Conservation (phyloP, 2,329 filamentous ascomycete genomes). For the Fusarium globosum region DNA sequence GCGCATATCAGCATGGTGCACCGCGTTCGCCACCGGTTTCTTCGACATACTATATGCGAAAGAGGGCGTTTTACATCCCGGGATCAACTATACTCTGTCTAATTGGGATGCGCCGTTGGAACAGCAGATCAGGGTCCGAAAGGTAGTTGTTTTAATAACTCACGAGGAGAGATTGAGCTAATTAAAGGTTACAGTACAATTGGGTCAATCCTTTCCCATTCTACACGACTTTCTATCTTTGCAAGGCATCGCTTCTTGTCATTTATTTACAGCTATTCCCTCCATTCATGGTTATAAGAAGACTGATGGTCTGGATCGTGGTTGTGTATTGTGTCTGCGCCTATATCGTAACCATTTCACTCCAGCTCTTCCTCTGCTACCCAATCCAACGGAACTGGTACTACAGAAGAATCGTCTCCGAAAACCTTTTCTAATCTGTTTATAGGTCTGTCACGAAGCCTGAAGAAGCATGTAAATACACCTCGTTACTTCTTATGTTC, state of each 20-base stretch:
- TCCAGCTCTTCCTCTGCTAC: slow-evolving; percentile 24
- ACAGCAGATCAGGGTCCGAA: neutral
- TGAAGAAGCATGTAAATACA: neutral
- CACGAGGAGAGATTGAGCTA: accelerated
- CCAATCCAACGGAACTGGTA: slow-evolving; percentile 32
- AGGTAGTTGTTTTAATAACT: neutral
- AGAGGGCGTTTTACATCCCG: neutral
- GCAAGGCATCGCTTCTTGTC: slow-evolving; percentile 30
- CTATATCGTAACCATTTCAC: neutral
- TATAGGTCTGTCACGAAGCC: neutral
- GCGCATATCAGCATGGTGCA: slow-evolving; percentile 16
- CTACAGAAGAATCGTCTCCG: accelerated
- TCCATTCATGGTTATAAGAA: slow-evolving; percentile 21
- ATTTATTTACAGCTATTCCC: slow-evolving; percentile 36
- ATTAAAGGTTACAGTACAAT: neutral
- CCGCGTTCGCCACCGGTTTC: neutral
- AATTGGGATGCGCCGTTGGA: slow-evolving; percentile 16
- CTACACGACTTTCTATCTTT: slow-evolving; percentile 30
- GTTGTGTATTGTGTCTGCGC: slow-evolving; percentile 1
- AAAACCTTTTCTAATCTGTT: accelerated
- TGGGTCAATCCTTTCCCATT: slow-evolving; percentile 19
- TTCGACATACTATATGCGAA: slow-evolving; percentile 6
- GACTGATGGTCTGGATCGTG: slow-evolving; percentile 2
- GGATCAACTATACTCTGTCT: slow-evolving; percentile 8
- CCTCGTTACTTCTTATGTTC: neutral